These are phyloP conservation scores for Quercus suber DNA, from an alignment of 306 rosid genomes.

Conservation along the genomic window DNA sequence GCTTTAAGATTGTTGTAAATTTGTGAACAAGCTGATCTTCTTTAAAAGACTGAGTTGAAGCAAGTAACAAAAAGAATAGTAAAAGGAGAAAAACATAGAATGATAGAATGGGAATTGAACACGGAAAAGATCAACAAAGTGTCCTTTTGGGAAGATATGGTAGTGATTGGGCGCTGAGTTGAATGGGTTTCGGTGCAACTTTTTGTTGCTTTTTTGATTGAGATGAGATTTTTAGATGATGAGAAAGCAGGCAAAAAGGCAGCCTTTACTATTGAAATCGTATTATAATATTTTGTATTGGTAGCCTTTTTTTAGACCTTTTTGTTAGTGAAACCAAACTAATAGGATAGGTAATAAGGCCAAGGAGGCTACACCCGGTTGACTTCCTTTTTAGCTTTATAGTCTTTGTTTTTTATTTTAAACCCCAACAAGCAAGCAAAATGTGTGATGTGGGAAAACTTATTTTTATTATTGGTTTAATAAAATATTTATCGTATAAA, in stretches of 20 bases:
- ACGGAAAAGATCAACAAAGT: conserved; percentile 20
- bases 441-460: too few species aligned
- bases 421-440: conserved; percentile 3
- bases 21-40: not conserved
- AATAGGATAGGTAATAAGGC: not conserved
- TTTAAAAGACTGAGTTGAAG: conserved; percentile 5
- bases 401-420: not conserved
- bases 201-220: conserved; percentile 31
- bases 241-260: conserved; percentile 15
- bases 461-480: too few species aligned
- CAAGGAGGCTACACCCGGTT: conserved; percentile 12
- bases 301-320: conserved; percentile 43
- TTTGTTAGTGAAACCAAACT: not conserved
- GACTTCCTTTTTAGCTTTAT: conserved; percentile 19
- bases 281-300: conserved; percentile 6
- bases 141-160: conserved; percentile 24
- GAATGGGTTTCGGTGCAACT: conserved; percentile 12
- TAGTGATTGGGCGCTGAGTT: conserved; percentile 25
- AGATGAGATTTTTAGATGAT: not conserved
- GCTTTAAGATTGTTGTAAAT: not conserved
- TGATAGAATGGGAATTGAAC: conserved; percentile 9
- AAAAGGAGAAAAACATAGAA: conserved; percentile 7
- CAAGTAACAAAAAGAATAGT: not conserved
- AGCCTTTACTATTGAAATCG: conserved; percentile 6
- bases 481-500: too few species aligned